phyloP scores from a whole-genome alignment of 306 rosid species.

The Cicer yamashitae region DNA sequence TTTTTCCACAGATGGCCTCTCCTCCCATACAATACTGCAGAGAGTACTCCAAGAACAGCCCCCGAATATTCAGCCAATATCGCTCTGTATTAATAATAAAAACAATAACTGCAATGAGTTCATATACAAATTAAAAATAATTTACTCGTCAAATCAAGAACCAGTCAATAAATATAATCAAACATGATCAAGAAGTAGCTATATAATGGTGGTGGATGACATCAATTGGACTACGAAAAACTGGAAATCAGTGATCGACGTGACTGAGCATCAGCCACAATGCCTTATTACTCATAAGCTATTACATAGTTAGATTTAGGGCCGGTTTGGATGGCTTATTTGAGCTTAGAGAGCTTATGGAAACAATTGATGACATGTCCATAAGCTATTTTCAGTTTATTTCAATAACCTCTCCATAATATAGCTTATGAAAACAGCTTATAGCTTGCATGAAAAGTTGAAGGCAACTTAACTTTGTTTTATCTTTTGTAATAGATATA shows the following conservation, averaged over 20 bases:
- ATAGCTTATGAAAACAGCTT: not conserved
- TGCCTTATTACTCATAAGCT: not conserved
- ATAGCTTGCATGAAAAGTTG: not conserved
- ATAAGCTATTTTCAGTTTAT: not conserved
- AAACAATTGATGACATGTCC: not conserved
- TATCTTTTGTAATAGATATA: no score
- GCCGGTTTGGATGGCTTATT: not conserved
- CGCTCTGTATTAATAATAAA: conserved; percentile 65
- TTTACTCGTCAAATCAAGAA: conserved; percentile 27
- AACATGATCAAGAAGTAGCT: conserved; percentile 29
- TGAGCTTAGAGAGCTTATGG: not conserved
- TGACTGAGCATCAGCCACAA: conserved; percentile 23
- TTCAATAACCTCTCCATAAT: not conserved
- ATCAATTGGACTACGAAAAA: conserved; percentile 21
- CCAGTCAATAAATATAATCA: conserved; percentile 31
- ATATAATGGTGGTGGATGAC: conserved; percentile 27
- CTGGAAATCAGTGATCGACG: conserved; percentile 3
- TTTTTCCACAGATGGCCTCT: conserved; percentile 85
- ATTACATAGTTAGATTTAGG: conserved; percentile 15
- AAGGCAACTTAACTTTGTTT: no score
- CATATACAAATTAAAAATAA: conserved; percentile 2
- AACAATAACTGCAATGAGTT: conserved; percentile 34
- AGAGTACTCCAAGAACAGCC: conserved; percentile 94
- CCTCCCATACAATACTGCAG: conserved; percentile 87
- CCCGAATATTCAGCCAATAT: conserved; percentile 97